Evolutionary conservation across 805 yeast genomes (phyloP).

Genomic region (Cyberlindnera xishuangbannaensis): DNA sequence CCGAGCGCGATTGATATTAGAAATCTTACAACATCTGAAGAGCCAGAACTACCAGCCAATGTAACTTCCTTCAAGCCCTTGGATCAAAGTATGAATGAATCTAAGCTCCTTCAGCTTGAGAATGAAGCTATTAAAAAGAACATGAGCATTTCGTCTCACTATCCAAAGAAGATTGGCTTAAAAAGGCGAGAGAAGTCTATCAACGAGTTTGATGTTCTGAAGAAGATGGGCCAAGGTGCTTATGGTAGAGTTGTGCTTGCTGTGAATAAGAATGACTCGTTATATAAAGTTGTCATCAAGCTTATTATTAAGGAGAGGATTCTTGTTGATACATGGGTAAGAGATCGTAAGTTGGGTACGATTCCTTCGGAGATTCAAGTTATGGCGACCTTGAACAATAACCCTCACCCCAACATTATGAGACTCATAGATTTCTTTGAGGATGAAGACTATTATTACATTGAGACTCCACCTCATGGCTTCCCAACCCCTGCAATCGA

Average conservation of each 20-base stretch:
- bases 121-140: constrained; percentile 36
- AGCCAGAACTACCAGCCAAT: constrained; percentile 8
- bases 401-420: constrained; percentile 86
- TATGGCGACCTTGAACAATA: constrained; percentile 69
- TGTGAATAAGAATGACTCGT: constrained; percentile 54
- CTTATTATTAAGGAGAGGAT: constrained; percentile 90
- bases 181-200: constrained; percentile 66
- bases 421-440: constrained; percentile 87
- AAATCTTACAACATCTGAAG: constrained; percentile 3
- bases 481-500: constrained; percentile 81
- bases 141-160: constrained; percentile 29
- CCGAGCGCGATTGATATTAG: constrained; percentile 7
- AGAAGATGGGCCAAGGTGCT: constrained; percentile 92
- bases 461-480: constrained; percentile 91
- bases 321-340: constrained; percentile 94
- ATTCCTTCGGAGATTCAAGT: constrained; percentile 96
- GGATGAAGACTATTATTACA: constrained; percentile 81
- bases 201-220: constrained; percentile 61
- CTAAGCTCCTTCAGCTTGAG: constrained; percentile 40
- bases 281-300: constrained; percentile 71
- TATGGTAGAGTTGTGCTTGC: constrained; percentile 91
- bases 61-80: constrained; percentile 15
- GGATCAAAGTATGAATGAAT: constrained; percentile 26
- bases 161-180: constrained; percentile 51
- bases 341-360: constrained; percentile 87